phyloP scores from a whole-genome alignment of 176 grass and related monocot species.

The Alopecurus myosuroides region DNA sequence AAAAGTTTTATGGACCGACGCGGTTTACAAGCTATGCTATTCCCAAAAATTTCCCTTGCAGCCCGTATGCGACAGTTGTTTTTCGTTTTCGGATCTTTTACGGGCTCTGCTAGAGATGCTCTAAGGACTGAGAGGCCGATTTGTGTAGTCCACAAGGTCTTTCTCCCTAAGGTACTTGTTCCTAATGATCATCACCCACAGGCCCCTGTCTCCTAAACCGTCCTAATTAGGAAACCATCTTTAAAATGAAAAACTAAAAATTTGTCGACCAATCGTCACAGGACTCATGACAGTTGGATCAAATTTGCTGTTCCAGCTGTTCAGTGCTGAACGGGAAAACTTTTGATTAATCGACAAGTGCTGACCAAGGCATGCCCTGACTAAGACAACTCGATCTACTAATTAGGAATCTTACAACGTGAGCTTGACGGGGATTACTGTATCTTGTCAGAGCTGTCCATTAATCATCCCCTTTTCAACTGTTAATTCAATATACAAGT shows the following conservation, averaged over 20 bases:
- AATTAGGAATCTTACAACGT: conserved; percentile 35
- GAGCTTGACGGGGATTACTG: conserved; percentile 26
- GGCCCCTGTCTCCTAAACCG: too few species aligned
- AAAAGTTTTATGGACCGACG: too few species aligned
- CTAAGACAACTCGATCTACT: background rate
- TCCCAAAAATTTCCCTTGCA: too few species aligned
- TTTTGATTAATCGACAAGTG: background rate
- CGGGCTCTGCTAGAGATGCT: too few species aligned
- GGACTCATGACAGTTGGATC: background rate
- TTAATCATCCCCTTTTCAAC: conserved; percentile 22
- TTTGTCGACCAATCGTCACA: background rate
- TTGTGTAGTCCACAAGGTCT: too few species aligned
- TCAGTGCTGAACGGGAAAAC: background rate
- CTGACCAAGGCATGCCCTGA: background rate
- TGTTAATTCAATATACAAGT: conserved; percentile 1
- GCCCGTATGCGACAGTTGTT: too few species aligned
- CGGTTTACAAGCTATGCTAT: too few species aligned
- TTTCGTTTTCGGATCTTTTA: too few species aligned
- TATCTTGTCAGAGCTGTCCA: conserved; percentile 34
- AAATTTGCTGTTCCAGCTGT: background rate
- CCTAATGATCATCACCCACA: too few species aligned
- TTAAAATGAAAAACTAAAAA: background rate
- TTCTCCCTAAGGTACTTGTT: too few species aligned
- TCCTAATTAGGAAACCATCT: too few species aligned
- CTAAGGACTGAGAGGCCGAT: too few species aligned